Evolutionary conservation across 345 rosid species (phyloP).

Genomic region (Cardamine chenopodiifolia): DNA sequence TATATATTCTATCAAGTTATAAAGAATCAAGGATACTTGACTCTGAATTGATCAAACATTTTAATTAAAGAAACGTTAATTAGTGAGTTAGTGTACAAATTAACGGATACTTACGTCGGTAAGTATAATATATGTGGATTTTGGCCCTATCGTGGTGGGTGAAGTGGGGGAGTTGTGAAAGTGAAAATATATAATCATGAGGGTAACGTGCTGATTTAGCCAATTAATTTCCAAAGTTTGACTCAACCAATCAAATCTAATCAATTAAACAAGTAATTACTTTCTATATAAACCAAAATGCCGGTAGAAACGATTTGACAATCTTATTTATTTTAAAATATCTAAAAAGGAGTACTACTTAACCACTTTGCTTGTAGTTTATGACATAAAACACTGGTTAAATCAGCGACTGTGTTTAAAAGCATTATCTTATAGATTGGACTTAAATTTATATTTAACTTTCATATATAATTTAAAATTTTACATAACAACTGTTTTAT

Average conservation of each 20-base stretch:
- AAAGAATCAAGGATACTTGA: background rate
- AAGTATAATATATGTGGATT: conserved; percentile 21
- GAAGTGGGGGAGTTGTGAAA: conserved; percentile 44
- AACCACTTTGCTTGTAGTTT: background rate
- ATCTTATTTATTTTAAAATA: background rate
- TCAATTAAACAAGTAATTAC: conserved; percentile 13
- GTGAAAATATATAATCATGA: conserved; percentile 46
- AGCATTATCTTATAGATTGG: background rate
- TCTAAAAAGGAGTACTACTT: background rate
- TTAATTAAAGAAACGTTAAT: background rate
- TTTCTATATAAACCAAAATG: conserved; percentile 21
- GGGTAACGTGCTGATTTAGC: conserved; percentile 42
- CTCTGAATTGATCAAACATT: conserved; percentile 1
- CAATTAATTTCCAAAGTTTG: conserved; percentile 35
- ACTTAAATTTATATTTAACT: background rate
- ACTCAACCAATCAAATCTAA: conserved; percentile 23
- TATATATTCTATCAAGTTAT: no score
- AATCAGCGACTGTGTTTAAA: background rate
- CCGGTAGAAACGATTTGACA: conserved; percentile 19
- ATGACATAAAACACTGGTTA: background rate
- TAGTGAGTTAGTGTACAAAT: conserved; percentile 3
- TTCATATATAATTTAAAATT: background rate
- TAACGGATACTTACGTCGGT: conserved; percentile 33
- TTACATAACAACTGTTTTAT: background rate
- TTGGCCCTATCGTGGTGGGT: conserved; percentile 38